Evolutionary conservation across 805 yeast species (phyloP), one percentile per base, ranked within the genome.

Genomic region (Ogataea minuta): DNA sequence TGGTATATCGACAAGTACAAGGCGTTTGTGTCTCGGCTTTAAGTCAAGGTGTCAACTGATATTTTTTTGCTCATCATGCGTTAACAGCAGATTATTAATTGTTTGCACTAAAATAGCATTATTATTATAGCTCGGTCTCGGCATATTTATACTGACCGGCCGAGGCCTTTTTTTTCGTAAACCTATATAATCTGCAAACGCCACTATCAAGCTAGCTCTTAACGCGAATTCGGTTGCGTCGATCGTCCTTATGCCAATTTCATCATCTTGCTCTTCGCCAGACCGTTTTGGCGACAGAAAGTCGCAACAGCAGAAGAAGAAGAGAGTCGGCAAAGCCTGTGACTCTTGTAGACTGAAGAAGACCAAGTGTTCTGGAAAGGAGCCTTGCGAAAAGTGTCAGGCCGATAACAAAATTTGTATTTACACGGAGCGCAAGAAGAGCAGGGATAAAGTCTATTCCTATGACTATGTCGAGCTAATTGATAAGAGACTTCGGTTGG

Each of bases 281-380:
- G 45, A 36, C 24, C 30, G 45, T 17, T 39, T 16, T 33, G 38
- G 41, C 26, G 37, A 32, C 13, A 28, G 36, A 24, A 34, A 38
- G 27, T 31, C 40, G 17, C 45, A 43, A 23, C 44, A 34, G 14
- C 44, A 41, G 23, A 49, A 53, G 41, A 77, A 77, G 59, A 75
- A 71, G 54, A 56, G 84, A 44, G 83, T 78, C 3, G 80, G 81
- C 9, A 77, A 77, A 49, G 84, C 84, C 5, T 78, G 84, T 48
- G 83, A 78, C 52, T 70, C 74, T 36, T 78, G 84, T 54, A 63
- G 84, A 29, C 66, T 77, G 40, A 78, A 77, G 52, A 78, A 78
- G 60, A 77, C 82, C 4, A 78, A 77, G 46, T 78, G 84, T 55
- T 78, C 77, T 42, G 84, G 84, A 14, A 68, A 70, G 34, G 74